These are phyloP conservation scores for Lepiota brunneoincarnata DNA, from an alignment of 768 basidiomycete species.

Conservation along the genomic window DNA sequence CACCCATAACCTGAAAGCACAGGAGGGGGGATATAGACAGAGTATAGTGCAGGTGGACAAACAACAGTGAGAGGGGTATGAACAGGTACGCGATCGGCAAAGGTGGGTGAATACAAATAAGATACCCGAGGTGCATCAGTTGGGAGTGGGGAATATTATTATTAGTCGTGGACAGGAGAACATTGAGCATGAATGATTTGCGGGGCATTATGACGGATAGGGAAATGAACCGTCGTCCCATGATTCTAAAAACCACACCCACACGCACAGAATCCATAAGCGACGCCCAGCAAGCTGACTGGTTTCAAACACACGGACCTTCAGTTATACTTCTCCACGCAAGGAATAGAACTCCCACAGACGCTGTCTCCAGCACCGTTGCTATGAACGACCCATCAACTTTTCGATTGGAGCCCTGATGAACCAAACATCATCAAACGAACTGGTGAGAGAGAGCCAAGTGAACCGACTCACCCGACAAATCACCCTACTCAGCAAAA, in stretches of 20 bases:
- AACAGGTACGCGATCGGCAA: too few relatives aligned
- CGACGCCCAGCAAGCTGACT: not conserved
- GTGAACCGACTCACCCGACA: slow-evolving; percentile 46
- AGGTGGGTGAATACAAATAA: too few relatives aligned
- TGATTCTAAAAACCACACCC: slow-evolving; percentile 20
- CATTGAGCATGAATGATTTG: too few relatives aligned
- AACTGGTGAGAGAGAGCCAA: not conserved
- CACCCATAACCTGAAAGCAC: too few relatives aligned
- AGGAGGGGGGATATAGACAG: too few relatives aligned
- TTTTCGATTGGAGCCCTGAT: slow-evolving; percentile 57
- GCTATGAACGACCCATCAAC: slow-evolving; percentile 88
- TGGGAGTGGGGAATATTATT: too few relatives aligned
- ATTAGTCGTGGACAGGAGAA: too few relatives aligned
- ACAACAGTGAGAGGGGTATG: too few relatives aligned
- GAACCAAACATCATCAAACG: not conserved
- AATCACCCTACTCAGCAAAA: slow-evolving; percentile 74
- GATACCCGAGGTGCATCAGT: too few relatives aligned
- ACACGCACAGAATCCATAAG: not conserved
- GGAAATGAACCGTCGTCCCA: slow-evolving; percentile 28
- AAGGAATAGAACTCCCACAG: slow-evolving; percentile 64
- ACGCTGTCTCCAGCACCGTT: slow-evolving; percentile 77
- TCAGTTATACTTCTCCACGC: slow-evolving; percentile 92
- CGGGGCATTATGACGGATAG: too few relatives aligned
- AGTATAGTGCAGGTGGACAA: too few relatives aligned
- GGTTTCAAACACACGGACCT: too few relatives aligned